Evolutionary conservation across 2,329 filamentous ascomycete genomes (phyloP).

Genomic region (Fusarium sp.): DNA sequence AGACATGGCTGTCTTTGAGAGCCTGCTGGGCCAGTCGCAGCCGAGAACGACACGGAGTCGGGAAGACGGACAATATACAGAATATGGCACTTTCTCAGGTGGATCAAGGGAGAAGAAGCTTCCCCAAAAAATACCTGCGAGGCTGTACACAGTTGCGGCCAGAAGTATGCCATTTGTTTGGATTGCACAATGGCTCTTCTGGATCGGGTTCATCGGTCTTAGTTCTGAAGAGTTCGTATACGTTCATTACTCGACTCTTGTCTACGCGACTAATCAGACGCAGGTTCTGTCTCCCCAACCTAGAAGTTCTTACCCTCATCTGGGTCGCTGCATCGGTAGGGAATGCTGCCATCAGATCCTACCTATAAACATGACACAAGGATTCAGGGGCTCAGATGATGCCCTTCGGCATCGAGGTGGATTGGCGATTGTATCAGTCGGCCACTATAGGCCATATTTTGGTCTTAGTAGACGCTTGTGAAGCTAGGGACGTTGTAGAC

Average conservation of each 20-base stretch:
- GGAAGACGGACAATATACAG: background rate
- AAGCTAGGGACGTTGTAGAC: background rate
- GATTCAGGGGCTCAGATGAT: background rate
- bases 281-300: background rate
- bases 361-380: background rate
- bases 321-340: background rate
- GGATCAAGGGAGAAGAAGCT: background rate
- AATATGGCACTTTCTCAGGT: background rate
- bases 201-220: slow-evolving; percentile 20
- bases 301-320: background rate
- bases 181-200: slow-evolving; percentile 25
- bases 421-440: background rate
- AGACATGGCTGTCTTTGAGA: background rate
- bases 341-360: background rate
- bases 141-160: background rate
- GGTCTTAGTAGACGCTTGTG: background rate
- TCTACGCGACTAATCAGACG: background rate
- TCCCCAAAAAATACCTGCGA: background rate
- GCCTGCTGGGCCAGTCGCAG: background rate
- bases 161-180: background rate
- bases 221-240: slow-evolving; percentile 5
- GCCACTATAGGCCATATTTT: background rate
- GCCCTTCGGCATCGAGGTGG: background rate
- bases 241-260: background rate
- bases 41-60: background rate